Evolutionary conservation across 148 eudicot species (phyloP), one percentile per base, ranked within the genome.

Genomic region (Camellia japonica): DNA sequence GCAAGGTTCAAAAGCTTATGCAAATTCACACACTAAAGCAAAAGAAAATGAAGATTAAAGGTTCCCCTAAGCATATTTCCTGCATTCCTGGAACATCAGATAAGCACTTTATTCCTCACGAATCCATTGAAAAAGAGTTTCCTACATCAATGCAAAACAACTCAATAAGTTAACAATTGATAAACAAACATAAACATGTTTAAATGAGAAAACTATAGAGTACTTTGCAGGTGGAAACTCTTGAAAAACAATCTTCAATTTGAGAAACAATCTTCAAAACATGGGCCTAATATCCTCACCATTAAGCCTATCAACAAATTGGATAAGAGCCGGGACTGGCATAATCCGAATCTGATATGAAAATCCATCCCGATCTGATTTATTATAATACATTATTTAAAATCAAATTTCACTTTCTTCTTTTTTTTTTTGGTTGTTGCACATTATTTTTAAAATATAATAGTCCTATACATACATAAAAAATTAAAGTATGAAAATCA

Each of bases 11-110:
- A 56, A 73, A 49, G 58, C 10, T 54, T 55, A 11, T 55, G 63
- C 62, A 73, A 55, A 23, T 73, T 55, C 63, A 73, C n/a, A 73
- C 62, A 73, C 54, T 56, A 15, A 73, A 30, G 55, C 2, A 52
- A 18, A 13, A 54, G 43, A 56, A 55, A 73, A 54, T 11, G 44
- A 59, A 55, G 20, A 1, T 23, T 9, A 52, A 44, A 14, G 44
- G 62, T 55, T 46, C 19, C 44, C 18, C 76, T 44, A 23, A 5
- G 60, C 15, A 60, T 16, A 4, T 15, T 20, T 51, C 30, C 15
- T 41, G 13, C 44, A 4, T 10, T 20, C 6, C 62, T 38, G 76
- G 23, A 54, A 30, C 76, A 73, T 73, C 46, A 8, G 15, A 73
- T 6, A 38, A 55, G 43, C 63, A 73, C 63, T 23, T 55, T 55